Evolutionary conservation across 768 basidiomycete genomes (phyloP).

Genomic region (Suillus clintonianus): DNA sequence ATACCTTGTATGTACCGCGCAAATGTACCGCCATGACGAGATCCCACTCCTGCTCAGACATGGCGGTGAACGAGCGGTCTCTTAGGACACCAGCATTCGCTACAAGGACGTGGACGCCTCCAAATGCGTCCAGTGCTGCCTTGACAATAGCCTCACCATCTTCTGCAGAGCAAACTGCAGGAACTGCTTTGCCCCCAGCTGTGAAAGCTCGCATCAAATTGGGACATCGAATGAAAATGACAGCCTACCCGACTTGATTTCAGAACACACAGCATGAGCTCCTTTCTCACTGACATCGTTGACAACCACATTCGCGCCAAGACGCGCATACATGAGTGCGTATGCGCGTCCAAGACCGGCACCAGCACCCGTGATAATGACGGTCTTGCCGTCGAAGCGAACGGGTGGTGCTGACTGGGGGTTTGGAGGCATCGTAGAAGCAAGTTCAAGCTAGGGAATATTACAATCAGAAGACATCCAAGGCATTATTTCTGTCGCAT

Average conservation of each 20-base stretch:
- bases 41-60: constrained; percentile 96
- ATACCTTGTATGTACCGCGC: constrained; percentile 86
- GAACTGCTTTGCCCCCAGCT: constrained; percentile 89
- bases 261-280: constrained; percentile 82
- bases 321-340: constrained; percentile 85
- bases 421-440: constrained; percentile 68
- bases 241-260: constrained; percentile 71
- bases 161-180: constrained; percentile 86
- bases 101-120: constrained; percentile 82
- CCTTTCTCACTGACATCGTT: constrained; percentile 92
- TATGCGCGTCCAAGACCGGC: constrained; percentile 93
- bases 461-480: neutral
- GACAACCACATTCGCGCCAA: constrained; percentile 96
- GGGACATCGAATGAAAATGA: neutral
- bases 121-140: constrained; percentile 83
- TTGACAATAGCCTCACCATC: constrained; percentile 91
- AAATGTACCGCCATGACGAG: constrained; percentile 87
- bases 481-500: constrained; percentile 8
- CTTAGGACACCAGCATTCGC: constrained; percentile 94
- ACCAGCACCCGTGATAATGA: constrained; percentile 93
- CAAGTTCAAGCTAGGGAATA: constrained; percentile 55
- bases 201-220: neutral
- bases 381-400: constrained; percentile 86
- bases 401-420: constrained; percentile 67
- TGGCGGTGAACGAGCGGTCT: constrained; percentile 88